Evolutionary conservation across 2,329 filamentous ascomycete genomes (phyloP), one percentile per base, ranked within the genome.

Genomic region (Zymoseptoria tritici): DNA sequence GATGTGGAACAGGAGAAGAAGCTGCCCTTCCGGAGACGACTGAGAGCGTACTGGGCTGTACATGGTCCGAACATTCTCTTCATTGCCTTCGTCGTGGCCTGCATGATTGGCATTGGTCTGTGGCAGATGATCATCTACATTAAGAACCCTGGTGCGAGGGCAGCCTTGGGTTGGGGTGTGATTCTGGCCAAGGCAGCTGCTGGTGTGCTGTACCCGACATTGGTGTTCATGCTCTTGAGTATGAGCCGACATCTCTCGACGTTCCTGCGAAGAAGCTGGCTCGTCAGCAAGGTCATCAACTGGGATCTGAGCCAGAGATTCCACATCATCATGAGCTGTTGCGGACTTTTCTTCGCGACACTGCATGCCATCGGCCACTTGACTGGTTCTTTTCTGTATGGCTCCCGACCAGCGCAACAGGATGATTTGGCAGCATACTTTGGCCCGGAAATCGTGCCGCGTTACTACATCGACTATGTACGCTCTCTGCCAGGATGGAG

Each of bases 201-300:
- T 9, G 83, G 83, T 3, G 78, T 79, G 0, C 65, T 85, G 1
- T 84, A 83, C 54, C 81, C 81, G 19, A 83, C 81, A 1, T 77
- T 85, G 58, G 84, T 84, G 71, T 83, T 85, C 64, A 73, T 84
- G 59, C 74, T 84, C 6, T 71, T 84, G 4, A 83, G 80, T 65
- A 85, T 84, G 82, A 83, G 80, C 13, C 73, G 82, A 26, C 83
- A 81, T 71, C 76, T 83, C 20, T 78, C 81, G 2, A 84, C 82
- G 0, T 79, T 78, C 57, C 68, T 83, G 49, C 76, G 81, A 16
- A 72, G 78, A n/a, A 81, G 76, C 9, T 81, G 81, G 62, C 73
- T 76, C 57, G 71, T 84, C 60, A 82, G 79, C 2, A 75, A 80
- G 0, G 81, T 84, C 68, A 74, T 84, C 69, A 83, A 84, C 62